These are phyloP conservation scores for Triangularia verruculosa DNA, from an alignment of 2,329 filamentous ascomycete species.

Conservation along the genomic window DNA sequence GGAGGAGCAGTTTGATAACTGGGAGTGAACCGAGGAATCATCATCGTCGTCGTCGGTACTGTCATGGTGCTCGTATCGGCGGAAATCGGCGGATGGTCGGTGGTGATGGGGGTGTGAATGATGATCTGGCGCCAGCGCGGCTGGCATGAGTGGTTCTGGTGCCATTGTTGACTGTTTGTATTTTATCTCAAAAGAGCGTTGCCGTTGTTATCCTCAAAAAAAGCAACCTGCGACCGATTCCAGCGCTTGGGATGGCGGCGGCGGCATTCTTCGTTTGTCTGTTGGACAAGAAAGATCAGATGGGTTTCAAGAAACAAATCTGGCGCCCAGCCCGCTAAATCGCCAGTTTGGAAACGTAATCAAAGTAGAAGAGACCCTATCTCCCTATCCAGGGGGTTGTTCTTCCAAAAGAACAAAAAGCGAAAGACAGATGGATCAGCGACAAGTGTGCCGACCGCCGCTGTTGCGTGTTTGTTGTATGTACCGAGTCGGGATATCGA, in stretches of 20 bases:
- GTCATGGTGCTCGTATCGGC: neutral
- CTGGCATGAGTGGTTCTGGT: constrained; percentile 35
- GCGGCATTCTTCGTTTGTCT: neutral
- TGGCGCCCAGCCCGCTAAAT: neutral
- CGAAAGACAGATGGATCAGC: no score
- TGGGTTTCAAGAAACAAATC: neutral
- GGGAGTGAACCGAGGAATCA: neutral
- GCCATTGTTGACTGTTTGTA: constrained; percentile 28
- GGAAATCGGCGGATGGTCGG: neutral
- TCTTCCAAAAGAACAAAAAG: no score
- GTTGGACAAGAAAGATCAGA: neutral
- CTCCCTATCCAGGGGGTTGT: no score
- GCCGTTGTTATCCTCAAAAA: neutral
- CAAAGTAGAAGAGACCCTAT: no score
- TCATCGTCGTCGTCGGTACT: neutral
- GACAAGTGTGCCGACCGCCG: no score
- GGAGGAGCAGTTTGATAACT: neutral
- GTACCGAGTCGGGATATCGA: no score
- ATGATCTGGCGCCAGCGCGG: constrained; percentile 28
- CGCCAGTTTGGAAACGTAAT: neutral
- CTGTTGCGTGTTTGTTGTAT: no score
- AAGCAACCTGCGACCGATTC: neutral
- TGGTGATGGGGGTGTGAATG: constrained; percentile 21
- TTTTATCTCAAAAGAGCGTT: neutral
- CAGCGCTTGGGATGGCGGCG: neutral